Evolutionary conservation across 805 yeast genomes (phyloP).

Genomic region (Huiozyma naganishii): DNA sequence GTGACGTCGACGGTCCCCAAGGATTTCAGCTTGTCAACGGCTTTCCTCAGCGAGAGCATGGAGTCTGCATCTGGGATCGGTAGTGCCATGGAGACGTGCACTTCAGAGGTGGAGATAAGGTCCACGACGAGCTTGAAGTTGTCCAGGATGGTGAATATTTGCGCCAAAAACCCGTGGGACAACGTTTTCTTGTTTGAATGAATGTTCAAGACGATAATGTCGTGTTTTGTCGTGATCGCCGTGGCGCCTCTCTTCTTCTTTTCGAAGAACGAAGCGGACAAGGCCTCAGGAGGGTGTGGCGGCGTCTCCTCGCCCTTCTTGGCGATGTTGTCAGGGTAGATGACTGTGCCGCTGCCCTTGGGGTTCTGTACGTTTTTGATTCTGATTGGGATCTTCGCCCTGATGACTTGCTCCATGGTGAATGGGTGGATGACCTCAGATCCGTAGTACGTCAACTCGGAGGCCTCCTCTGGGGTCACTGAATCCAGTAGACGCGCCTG

Average conservation of each 20-base stretch:
- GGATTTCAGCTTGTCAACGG: constrained; percentile 64
- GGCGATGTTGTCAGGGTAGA: constrained; percentile 83
- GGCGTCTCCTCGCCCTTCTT: constrained; percentile 84
- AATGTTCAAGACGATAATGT: constrained; percentile 82
- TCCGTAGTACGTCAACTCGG: constrained; percentile 95
- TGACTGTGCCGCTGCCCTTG: constrained; percentile 82
- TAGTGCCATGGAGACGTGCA: constrained; percentile 96
- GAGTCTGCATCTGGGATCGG: constrained; percentile 64
- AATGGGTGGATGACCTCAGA: constrained; percentile 97
- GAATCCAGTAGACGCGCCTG: constrained; percentile 73
- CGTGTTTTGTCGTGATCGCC: constrained; percentile 91
- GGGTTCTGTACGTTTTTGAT: constrained; percentile 95
- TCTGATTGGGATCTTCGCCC: constrained; percentile 91
- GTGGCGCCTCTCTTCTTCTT: constrained; percentile 65
- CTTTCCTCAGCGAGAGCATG: constrained; percentile 46
- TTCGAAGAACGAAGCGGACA: constrained; percentile 32
- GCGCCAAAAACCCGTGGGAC: constrained; percentile 91
- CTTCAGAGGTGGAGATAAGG: constrained; percentile 93
- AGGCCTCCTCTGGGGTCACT: constrained; percentile 97
- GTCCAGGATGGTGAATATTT: constrained; percentile 78
- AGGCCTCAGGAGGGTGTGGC: constrained; percentile 84
- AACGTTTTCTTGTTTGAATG: constrained; percentile 89
- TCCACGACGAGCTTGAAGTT: constrained; percentile 81
- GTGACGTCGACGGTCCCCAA: constrained; percentile 88
- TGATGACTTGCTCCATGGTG: constrained; percentile 98